Evolutionary conservation across 2,329 filamentous ascomycete genomes (phyloP).

Genomic region (Colletotrichum tofieldiae): DNA sequence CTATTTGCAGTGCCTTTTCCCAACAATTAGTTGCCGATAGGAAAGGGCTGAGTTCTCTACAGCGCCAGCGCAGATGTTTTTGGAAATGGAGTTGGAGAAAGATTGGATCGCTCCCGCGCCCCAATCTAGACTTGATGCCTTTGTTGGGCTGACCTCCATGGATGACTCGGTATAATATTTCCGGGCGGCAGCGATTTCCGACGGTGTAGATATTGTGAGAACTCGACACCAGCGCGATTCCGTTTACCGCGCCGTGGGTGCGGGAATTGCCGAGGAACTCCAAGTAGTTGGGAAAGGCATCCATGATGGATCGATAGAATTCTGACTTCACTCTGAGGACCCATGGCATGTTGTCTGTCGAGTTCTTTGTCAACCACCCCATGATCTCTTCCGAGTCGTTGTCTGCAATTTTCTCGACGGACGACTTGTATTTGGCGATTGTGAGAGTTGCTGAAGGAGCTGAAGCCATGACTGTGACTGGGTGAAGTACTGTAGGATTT

Average conservation of each 20-base stretch:
- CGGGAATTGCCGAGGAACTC: background rate
- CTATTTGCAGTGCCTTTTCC: background rate
- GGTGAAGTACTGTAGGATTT: too few relatives aligned
- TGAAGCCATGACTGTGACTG: background rate
- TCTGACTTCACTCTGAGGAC: background rate
- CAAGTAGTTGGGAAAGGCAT: background rate
- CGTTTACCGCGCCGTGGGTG: background rate
- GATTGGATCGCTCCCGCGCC: background rate
- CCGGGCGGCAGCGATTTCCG: too few relatives aligned
- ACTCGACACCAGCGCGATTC: background rate
- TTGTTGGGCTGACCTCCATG: background rate
- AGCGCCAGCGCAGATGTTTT: background rate
- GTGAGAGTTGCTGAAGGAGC: background rate
- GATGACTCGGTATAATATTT: background rate
- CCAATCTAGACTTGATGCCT: background rate
- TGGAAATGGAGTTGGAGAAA: slow-evolving; percentile 17
- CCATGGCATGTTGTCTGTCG: background rate
- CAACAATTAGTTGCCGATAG: background rate
- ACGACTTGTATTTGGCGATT: background rate
- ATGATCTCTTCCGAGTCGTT: background rate
- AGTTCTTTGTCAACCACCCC: background rate
- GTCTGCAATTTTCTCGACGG: background rate
- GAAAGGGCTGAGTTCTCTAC: slow-evolving; percentile 2
- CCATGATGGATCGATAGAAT: background rate
- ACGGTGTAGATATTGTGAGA: too few relatives aligned